A percentile compares a stretch with the other conserved stretches of the same genome.
These are phyloP conservation scores for Penicillium salamii DNA, from an alignment of 495 filamentous ascomycete genomes.

Conservation along the genomic window DNA sequence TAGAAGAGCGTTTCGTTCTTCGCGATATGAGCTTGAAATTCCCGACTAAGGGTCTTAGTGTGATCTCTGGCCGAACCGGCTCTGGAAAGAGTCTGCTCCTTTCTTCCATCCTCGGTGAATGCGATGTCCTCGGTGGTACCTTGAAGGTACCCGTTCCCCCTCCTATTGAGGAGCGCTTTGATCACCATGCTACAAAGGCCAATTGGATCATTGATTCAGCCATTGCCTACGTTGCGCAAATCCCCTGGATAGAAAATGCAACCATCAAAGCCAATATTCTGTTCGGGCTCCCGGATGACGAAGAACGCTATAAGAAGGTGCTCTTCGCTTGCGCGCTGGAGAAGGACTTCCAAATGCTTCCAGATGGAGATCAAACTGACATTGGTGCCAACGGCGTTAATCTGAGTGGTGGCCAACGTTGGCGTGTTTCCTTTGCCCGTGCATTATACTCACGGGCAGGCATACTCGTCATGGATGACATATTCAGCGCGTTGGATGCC, in stretches of 20 bases:
- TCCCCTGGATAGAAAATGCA: constrained; percentile 84
- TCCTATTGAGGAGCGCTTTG: constrained; percentile 23
- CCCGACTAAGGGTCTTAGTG: constrained; percentile 64
- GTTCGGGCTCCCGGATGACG: constrained; percentile 66
- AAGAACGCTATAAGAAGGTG: constrained; percentile 61
- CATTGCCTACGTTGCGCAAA: constrained; percentile 77
- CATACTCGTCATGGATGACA: constrained; percentile 78
- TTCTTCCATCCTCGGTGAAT: constrained; percentile 60
- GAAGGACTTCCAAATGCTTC: constrained; percentile 72
- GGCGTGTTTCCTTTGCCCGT: constrained; percentile 75
- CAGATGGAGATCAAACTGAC: constrained; percentile 73
- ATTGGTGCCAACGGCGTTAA: constrained; percentile 83
- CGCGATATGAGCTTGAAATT: constrained; percentile 62
- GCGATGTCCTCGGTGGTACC: constrained; percentile 45
- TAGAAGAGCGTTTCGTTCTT: constrained; percentile 52
- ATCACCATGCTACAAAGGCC: constrained; percentile 18
- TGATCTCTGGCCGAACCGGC: constrained; percentile 57
- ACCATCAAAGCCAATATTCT: constrained; percentile 73
- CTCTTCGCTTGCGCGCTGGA: constrained; percentile 66
- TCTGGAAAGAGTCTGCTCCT: constrained; percentile 65
- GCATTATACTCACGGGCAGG: constrained; percentile 79
- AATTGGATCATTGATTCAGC: constrained; percentile 52
- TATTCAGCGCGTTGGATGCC: constrained; percentile 67
- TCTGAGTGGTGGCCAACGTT: constrained; percentile 78
- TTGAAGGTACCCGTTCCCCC: constrained; percentile 43